phyloP scores from a whole-genome alignment of 2,329 filamentous ascomycete genomes.

The Ceratocystis destructans region DNA sequence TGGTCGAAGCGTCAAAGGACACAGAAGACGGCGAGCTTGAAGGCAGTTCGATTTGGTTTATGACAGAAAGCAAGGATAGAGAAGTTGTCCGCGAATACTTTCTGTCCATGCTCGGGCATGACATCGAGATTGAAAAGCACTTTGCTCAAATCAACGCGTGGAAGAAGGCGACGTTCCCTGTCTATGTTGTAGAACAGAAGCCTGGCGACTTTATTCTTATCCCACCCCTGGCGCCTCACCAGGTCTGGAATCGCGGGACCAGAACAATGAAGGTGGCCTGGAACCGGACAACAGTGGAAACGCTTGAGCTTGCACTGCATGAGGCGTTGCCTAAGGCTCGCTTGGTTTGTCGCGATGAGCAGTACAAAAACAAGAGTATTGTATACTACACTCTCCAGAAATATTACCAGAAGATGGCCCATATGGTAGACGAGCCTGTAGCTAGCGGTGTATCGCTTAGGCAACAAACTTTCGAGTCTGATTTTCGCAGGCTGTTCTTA shows the following conservation, averaged over 20 bases:
- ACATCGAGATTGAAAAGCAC: conserved; percentile 92
- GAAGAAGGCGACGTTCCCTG: conserved; percentile 86
- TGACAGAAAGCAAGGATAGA: conserved; percentile 91
- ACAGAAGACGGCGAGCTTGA: conserved; percentile 60
- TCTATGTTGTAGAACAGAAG: conserved; percentile 83
- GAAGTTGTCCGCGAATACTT: conserved; percentile 88
- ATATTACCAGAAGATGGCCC: conserved; percentile 51
- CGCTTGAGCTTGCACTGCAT: conserved; percentile 67
- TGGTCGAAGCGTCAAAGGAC: conserved; percentile 72
- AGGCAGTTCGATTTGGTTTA: conserved; percentile 94
- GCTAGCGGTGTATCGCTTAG: conserved; percentile 29
- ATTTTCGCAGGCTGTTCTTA: conserved; percentile 68
- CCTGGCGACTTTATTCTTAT: conserved; percentile 88
- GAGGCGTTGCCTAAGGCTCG: conserved; percentile 82
- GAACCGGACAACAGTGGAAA: conserved; percentile 91
- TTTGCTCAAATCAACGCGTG: conserved; percentile 92
- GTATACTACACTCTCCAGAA: conserved; percentile 76
- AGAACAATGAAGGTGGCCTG: conserved; percentile 95
- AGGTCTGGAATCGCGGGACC: conserved; percentile 96
- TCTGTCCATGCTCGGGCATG: conserved; percentile 80
- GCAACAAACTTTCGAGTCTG: conserved; percentile 58
- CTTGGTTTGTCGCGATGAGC: conserved; percentile 88
- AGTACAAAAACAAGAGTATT: conserved; percentile 98
- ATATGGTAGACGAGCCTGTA: conserved; percentile 34
- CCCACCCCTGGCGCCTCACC: conserved; percentile 83